Evolutionary conservation across 176 grass and related monocot species (phyloP).

Genomic region (Bolboschoenus planiculmis): DNA sequence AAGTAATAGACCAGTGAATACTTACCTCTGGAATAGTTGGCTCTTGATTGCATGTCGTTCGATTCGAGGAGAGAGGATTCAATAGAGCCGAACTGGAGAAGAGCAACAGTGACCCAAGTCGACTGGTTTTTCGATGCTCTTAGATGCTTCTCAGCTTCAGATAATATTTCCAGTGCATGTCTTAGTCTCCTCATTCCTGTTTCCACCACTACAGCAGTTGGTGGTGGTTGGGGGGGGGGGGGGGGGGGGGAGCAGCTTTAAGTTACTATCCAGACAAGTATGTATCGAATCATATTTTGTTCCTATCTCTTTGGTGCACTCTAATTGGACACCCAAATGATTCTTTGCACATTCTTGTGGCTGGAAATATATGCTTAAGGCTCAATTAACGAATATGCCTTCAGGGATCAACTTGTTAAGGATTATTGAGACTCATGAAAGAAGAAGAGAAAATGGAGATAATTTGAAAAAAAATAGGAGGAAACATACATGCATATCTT

Average conservation of each 20-base stretch:
- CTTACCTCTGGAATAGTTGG: conserved; percentile 64
- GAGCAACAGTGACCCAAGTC: conserved; percentile 98
- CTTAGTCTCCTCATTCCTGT: conserved; percentile 86
- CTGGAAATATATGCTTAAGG: background rate
- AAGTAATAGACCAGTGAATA: background rate
- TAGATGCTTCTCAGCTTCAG: conserved; percentile 90
- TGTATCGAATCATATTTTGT: background rate
- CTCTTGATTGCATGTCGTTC: conserved; percentile 49
- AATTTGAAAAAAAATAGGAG: background rate
- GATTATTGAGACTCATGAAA: background rate
- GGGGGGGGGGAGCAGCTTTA: background rate
- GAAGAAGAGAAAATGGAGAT: background rate
- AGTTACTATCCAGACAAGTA: background rate
- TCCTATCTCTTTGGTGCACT: background rate
- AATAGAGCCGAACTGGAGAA: conserved; percentile 76
- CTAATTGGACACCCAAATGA: background rate
- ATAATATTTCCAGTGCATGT: conserved; percentile 84
- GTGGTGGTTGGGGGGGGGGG: too few relatives aligned
- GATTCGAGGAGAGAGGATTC: conserved; percentile 57
- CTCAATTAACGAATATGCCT: background rate
- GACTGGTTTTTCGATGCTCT: conserved; percentile 94
- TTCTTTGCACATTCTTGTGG: background rate
- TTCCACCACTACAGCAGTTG: conserved; percentile 49
- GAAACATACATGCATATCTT: conserved; percentile 66
- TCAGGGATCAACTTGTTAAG: background rate